Conservation (phyloP, 805 yeast species). For the Wickerhamiella occidentalis region DNA sequence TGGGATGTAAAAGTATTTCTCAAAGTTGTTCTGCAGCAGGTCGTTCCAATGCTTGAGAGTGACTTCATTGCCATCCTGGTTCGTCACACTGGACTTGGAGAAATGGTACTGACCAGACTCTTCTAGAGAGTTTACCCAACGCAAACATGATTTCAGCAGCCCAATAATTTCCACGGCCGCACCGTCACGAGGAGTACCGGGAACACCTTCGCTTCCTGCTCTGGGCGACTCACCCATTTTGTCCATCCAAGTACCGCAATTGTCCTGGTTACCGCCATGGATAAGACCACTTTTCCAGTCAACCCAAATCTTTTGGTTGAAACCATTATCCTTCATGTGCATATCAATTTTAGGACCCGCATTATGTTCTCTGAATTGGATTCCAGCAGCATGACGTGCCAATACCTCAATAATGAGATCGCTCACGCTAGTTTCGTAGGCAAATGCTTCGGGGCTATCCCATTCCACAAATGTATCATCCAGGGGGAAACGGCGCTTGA, state of each 20-base stretch:
- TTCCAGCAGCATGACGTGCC: conserved; percentile 79
- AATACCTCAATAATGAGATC: conserved; percentile 76
- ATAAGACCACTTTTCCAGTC: conserved; percentile 86
- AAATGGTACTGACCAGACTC: conserved; percentile 44
- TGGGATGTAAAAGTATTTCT: conserved; percentile 69
- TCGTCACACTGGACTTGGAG: conserved; percentile 37
- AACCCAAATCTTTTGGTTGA: conserved; percentile 64
- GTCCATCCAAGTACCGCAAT: conserved; percentile 99
- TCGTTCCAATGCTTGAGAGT: conserved; percentile 60
- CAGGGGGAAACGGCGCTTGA: conserved; percentile 74
- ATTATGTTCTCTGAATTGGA: conserved; percentile 82
- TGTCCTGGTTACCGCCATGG: conserved; percentile 82
- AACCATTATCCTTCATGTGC: conserved; percentile 88
- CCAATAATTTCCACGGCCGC: conserved; percentile 92
- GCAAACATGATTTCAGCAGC: conserved; percentile 63
- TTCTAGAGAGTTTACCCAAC: conserved; percentile 60
- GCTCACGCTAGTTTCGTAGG: conserved; percentile 52
- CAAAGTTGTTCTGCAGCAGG: conserved; percentile 60
- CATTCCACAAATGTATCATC: conserved; percentile 66
- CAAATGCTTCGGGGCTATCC: conserved; percentile 65
- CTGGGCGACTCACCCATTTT: conserved; percentile 90
- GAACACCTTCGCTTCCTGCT: conserved; percentile 81
- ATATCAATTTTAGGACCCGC: conserved; percentile 83
- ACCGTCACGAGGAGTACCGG: conserved; percentile 97
- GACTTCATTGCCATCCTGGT: conserved; percentile 44